Conservation (phyloP, 2,329 filamentous ascomycete genomes). For the Scedosporium minutisporum region DNA sequence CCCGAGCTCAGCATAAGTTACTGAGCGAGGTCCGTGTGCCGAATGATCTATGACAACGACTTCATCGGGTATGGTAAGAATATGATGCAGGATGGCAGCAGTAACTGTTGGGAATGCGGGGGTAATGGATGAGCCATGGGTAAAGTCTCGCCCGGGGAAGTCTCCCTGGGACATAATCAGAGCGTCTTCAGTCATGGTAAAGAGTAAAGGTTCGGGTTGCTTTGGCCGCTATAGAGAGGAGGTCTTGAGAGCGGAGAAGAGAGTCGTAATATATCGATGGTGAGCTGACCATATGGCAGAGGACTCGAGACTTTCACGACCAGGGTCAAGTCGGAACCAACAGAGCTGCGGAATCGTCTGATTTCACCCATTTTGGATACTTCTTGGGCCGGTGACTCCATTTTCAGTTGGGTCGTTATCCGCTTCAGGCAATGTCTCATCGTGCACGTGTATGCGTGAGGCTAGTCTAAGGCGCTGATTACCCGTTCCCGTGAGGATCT, state of each 20-base stretch:
- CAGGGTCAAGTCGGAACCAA: too few relatives aligned
- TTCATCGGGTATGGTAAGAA: slow-evolving; percentile 23
- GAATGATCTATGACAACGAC: slow-evolving; percentile 29
- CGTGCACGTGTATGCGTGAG: too few relatives aligned
- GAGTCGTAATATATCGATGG: not conserved
- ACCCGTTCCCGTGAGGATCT: too few relatives aligned
- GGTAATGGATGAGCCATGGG: slow-evolving; percentile 14
- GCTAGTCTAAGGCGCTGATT: too few relatives aligned
- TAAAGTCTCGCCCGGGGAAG: slow-evolving; percentile 7
- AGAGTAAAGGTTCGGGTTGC: not conserved
- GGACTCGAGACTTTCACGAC: too few relatives aligned
- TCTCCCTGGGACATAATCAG: not conserved
- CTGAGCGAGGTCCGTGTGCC: slow-evolving; percentile 15
- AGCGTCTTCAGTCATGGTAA: not conserved
- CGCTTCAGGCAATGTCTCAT: too few relatives aligned
- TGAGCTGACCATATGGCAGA: too few relatives aligned
- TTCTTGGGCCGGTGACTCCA: too few relatives aligned
- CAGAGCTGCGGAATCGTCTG: too few relatives aligned
- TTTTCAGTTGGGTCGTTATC: too few relatives aligned
- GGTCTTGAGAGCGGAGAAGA: not conserved
- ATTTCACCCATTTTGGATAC: too few relatives aligned
- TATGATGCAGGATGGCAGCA: slow-evolving; percentile 28
- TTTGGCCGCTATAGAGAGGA: not conserved
- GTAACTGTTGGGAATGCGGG: slow-evolving; percentile 28
- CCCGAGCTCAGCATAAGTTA: slow-evolving; percentile 37